Percentiles rank a stretch among this genome's conserved stretches.
phyloP scores from a whole-genome alignment of 495 filamentous ascomycete genomes.

The Talaromyces borbonicus region DNA sequence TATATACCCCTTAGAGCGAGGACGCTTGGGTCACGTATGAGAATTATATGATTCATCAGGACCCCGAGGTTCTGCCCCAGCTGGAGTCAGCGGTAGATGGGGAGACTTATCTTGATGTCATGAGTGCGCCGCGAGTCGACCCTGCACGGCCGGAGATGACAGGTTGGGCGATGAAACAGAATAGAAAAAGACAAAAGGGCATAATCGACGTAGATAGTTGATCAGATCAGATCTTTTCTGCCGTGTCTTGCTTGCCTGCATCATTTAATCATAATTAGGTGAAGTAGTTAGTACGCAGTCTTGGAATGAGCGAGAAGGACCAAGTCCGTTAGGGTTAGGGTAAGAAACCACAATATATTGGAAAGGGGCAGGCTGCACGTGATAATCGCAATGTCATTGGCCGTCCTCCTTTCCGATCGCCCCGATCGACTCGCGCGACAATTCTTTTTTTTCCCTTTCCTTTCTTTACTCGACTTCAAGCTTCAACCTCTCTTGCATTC shows the following conservation, averaged over 20 bases:
- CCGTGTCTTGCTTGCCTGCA: neutral
- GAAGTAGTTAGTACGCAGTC: too few relatives aligned
- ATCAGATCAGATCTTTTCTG: too few relatives aligned
- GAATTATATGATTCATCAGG: conserved; percentile 47
- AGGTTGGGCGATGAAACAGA: conserved; percentile 42
- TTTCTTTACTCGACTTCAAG: conserved; percentile 4
- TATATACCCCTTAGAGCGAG: conserved; percentile 33
- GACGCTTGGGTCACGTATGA: conserved; percentile 55
- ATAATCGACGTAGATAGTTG: conserved; percentile 3
- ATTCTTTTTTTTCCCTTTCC: conserved; percentile 13
- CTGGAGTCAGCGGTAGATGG: conserved; percentile 44
- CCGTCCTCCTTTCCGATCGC: neutral
- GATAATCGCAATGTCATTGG: neutral
- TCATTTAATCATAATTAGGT: neutral
- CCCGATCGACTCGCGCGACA: neutral
- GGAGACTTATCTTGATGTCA: conserved; percentile 52
- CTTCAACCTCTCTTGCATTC: too few relatives aligned
- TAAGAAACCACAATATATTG: neutral
- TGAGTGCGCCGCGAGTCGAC: conserved; percentile 53
- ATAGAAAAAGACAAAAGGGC: conserved; percentile 18
- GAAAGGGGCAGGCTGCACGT: neutral
- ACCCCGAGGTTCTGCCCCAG: conserved; percentile 36
- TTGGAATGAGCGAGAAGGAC: too few relatives aligned
- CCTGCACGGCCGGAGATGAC: conserved; percentile 38
- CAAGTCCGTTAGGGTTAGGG: too few relatives aligned